These are phyloP conservation scores for Fusarium albidum DNA, from an alignment of 2,329 filamentous ascomycete genomes.

Conservation along the genomic window DNA sequence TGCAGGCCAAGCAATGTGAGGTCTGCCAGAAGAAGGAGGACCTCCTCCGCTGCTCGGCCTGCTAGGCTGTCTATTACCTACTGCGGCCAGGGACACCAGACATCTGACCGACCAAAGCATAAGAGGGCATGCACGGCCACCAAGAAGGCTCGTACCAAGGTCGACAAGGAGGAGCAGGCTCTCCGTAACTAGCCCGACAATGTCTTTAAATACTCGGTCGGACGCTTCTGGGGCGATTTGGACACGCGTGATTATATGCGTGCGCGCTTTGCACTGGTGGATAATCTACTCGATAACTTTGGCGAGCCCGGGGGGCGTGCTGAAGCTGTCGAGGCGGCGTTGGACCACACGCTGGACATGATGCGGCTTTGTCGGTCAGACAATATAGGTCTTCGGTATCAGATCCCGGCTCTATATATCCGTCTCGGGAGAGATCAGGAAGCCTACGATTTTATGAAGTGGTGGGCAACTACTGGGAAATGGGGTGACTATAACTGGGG, in stretches of 20 bases:
- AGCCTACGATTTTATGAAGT: slow-evolving; percentile 51
- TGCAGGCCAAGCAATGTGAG: no score
- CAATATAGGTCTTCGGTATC: slow-evolving; percentile 33
- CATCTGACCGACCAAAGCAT: slow-evolving; percentile 46
- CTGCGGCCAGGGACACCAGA: slow-evolving; percentile 54
- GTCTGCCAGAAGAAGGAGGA: no score
- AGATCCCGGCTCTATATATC: slow-evolving; percentile 50
- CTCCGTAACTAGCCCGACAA: slow-evolving; percentile 46
- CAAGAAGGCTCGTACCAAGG: slow-evolving; percentile 39
- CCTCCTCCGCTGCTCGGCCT: slow-evolving; percentile 48
- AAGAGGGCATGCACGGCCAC: slow-evolving; percentile 50
- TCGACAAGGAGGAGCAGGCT: slow-evolving; percentile 45
- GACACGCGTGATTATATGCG: slow-evolving; percentile 52
- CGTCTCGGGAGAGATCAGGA: slow-evolving; percentile 57
- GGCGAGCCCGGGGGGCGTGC: slow-evolving; percentile 40
- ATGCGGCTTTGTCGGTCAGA: slow-evolving; percentile 31
- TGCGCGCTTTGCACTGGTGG: slow-evolving; percentile 38
- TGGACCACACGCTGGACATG: slow-evolving; percentile 50
- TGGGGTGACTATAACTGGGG: no score
- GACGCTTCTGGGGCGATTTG: slow-evolving; percentile 50
- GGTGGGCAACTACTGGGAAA: slow-evolving; percentile 36
- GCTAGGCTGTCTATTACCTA: slow-evolving; percentile 55
- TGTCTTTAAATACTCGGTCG: slow-evolving; percentile 46
- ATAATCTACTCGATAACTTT: slow-evolving; percentile 11
- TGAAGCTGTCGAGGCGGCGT: slow-evolving; percentile 45